phyloP scores from a whole-genome alignment of 129 eudicot genomes.

The Calendula officinalis region DNA sequence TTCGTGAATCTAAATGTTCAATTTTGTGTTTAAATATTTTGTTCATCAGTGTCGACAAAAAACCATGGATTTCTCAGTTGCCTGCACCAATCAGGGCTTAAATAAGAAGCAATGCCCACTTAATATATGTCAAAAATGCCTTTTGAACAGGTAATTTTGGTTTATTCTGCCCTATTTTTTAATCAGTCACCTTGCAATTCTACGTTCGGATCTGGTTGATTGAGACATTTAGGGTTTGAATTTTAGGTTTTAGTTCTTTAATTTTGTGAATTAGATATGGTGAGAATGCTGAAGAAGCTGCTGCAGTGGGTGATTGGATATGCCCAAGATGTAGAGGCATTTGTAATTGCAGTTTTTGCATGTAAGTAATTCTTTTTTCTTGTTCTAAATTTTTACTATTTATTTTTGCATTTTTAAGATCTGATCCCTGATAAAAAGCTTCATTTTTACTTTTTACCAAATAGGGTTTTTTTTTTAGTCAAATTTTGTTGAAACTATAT shows the following conservation, averaged over 20 bases:
- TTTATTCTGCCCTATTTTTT: not conserved
- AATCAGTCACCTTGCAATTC: slow-evolving; percentile 1
- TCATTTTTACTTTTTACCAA: slow-evolving; percentile 11
- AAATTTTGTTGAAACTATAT: slow-evolving; percentile 8
- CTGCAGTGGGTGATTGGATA: slow-evolving; percentile 44
- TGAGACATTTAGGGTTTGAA: slow-evolving; percentile 2
- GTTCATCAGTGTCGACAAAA: slow-evolving; percentile 57
- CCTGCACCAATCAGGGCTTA: slow-evolving; percentile 35
- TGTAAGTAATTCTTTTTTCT: slow-evolving; percentile 28
- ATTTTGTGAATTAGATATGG: slow-evolving; percentile 42
- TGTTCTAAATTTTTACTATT: not conserved
- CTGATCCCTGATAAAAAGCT: not conserved
- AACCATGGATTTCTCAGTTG: slow-evolving; percentile 44
- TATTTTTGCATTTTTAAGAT: slow-evolving; percentile 15
- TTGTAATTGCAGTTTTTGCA: slow-evolving; percentile 69
- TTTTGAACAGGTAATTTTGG: slow-evolving; percentile 42
- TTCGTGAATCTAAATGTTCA: slow-evolving; percentile 1
- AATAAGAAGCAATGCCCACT: slow-evolving; percentile 45
- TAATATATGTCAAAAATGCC: slow-evolving; percentile 46
- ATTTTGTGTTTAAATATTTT: not conserved
- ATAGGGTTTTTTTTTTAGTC: not conserved
- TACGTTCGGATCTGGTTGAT: slow-evolving; percentile 14
- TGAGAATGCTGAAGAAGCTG: slow-evolving; percentile 57
- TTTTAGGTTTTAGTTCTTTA: not conserved
- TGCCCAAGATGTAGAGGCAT: slow-evolving; percentile 70